Evolutionary conservation across 805 yeast genomes (phyloP), one percentile per base, ranked within the genome.

Genomic region (Monosporozyma yasuniensis): DNA sequence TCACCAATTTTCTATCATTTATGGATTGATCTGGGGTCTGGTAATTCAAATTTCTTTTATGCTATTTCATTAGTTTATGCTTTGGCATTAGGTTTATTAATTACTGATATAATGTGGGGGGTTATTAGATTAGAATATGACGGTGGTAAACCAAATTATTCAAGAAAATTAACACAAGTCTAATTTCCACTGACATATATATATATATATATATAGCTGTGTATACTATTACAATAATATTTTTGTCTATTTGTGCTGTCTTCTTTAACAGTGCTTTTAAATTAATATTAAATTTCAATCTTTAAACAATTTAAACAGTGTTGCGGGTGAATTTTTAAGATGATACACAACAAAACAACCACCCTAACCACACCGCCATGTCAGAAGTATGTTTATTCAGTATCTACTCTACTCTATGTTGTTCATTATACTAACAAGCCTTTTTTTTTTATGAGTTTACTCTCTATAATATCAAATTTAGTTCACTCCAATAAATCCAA

Each of bases 1-100:
- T 80, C 93, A 4, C 97, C 98, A 1, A 81, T 87, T 9, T 93
- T 91, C 64, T 89, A 89, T 70, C 88, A 88, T 65, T 77, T 93
- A 52, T 93, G 99, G 99, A 87, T 91, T 56, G 84, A 83, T 51
- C 73, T 87, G 51, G 96, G 96, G 12, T 87, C 93, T 30, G 99
- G 99, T 25, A 93, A 93, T 69, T 83, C 96, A 47, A 93, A 93
- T 67, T 93, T 93, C 72, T 93, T 89, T 71, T 93, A 91, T 70
- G 96, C 98, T 37, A 85, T 93, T 59, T 87, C 93, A 3, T 74
- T 93, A 51, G 86, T 84, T 2, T 84, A 88, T 66, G 82, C 86
- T 0, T 70, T 81, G 8, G 86, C 89, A 3, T 75, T 88, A 56
- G 79, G 81, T 0, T 65, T 86, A 28, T 72, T 87, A 2, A 60